phyloP scores from a whole-genome alignment of 805 yeast genomes.

The Zygosaccharomyces bisporus region DNA sequence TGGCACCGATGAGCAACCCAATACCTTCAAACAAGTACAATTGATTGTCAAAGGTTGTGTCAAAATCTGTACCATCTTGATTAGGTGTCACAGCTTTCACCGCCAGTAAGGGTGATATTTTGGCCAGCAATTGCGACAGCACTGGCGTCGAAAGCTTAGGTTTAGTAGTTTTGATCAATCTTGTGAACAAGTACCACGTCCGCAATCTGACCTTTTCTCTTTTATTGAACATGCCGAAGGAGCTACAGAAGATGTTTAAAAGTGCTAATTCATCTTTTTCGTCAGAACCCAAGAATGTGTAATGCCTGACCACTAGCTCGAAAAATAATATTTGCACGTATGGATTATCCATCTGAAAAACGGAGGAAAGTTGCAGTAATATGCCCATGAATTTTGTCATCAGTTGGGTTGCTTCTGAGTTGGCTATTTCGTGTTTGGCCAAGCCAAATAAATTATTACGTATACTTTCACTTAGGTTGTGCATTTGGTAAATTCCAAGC shows the following conservation, averaged over 20 bases:
- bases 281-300: slow-evolving; percentile 44
- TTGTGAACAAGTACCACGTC: slow-evolving; percentile 85
- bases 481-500: slow-evolving; percentile 78
- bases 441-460: slow-evolving; percentile 72
- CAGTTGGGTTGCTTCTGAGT: slow-evolving; percentile 60
- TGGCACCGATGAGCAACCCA: slow-evolving; percentile 64
- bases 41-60: slow-evolving; percentile 71
- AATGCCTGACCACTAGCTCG: slow-evolving; percentile 80
- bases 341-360: slow-evolving; percentile 63
- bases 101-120: slow-evolving; percentile 56
- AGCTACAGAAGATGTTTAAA: slow-evolving; percentile 73
- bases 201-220: slow-evolving; percentile 73
- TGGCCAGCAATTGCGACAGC: slow-evolving; percentile 55
- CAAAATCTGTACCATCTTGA: slow-evolving; percentile 43
- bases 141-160: slow-evolving; percentile 52
- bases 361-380: slow-evolving; percentile 32
- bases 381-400: slow-evolving; percentile 31
- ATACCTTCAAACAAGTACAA: slow-evolving; percentile 79
- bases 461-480: slow-evolving; percentile 72
- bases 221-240: slow-evolving; percentile 74
- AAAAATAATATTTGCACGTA: slow-evolving; percentile 75
- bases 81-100: slow-evolving; percentile 42
- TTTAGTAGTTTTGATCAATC: slow-evolving; percentile 74
- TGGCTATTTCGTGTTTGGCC: slow-evolving; percentile 60
- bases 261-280: slow-evolving; percentile 54